A percentile compares a stretch with the other conserved stretches of the same genome.
These are phyloP conservation scores for Colletotrichum graminicola DNA, from an alignment of 2,329 filamentous ascomycete genomes.

Conservation along the genomic window DNA sequence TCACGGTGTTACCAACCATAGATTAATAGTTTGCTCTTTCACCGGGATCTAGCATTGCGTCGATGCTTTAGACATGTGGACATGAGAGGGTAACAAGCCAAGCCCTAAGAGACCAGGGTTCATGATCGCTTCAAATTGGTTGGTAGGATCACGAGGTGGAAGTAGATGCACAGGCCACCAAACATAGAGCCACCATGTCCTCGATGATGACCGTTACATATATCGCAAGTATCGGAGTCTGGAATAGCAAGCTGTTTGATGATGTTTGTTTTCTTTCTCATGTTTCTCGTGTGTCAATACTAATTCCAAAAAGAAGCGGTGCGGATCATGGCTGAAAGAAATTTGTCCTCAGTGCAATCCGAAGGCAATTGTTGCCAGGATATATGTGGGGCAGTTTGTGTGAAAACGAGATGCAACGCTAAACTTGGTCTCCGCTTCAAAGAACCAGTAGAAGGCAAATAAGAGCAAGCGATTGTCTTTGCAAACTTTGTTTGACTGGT, in stretches of 20 bases:
- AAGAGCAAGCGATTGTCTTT: not conserved
- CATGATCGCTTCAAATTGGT: conserved; percentile 9
- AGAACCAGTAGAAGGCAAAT: not conserved
- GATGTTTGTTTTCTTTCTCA: not conserved
- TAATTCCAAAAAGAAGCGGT: not conserved
- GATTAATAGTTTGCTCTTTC: conserved; percentile 11
- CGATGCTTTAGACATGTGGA: conserved; percentile 21
- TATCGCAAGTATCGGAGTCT: not conserved
- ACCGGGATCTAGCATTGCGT: not conserved
- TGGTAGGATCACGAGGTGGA: not conserved
- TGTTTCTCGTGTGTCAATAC: not conserved
- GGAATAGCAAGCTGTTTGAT: not conserved
- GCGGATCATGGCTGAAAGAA: not conserved
- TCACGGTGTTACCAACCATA: conserved; percentile 4
- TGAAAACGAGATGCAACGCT: not conserved
- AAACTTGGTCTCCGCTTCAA: not conserved
- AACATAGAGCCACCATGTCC: too few species aligned
- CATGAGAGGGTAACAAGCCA: conserved; percentile 18
- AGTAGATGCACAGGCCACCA: not conserved
- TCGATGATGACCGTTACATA: not conserved
- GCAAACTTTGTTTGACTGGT: conserved; percentile 24
- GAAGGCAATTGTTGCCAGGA: not conserved
- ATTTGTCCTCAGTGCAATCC: not conserved
- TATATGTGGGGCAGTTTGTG: not conserved
- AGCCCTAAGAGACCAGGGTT: not conserved